phyloP scores from a whole-genome alignment of 164 flowering plant genomes.

The Santalum album region DNA sequence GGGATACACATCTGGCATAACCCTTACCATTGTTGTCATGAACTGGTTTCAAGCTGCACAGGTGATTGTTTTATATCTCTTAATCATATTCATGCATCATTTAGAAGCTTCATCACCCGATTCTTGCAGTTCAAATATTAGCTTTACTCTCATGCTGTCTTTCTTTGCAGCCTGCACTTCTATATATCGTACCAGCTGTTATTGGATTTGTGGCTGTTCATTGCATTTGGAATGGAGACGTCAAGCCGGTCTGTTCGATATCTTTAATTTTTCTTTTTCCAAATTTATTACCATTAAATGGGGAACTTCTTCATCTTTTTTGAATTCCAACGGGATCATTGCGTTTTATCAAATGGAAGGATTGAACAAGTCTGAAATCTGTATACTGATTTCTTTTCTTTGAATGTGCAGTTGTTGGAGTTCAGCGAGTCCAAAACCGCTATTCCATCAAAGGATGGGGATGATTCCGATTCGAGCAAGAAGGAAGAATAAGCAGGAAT shows the following conservation, averaged over 20 bases:
- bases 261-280: neutral
- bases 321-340: too few relatives aligned
- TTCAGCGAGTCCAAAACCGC: constrained; percentile 51
- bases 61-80: constrained; percentile 26
- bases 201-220: constrained; percentile 84
- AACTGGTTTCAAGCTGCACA: constrained; percentile 99
- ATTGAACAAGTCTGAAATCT: neutral
- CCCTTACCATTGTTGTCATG: constrained; percentile 83
- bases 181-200: constrained; percentile 90
- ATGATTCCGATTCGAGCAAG: constrained; percentile 33
- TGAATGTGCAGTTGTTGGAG: constrained; percentile 47
- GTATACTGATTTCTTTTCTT: neutral
- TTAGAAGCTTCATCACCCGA: neutral
- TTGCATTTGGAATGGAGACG: constrained; percentile 84
- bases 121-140: too few relatives aligned
- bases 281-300: too few relatives aligned
- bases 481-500: constrained; percentile 34
- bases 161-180: constrained; percentile 77
- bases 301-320: neutral
- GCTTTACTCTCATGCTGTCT: constrained; percentile 1
- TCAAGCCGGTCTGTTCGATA: constrained; percentile 62
- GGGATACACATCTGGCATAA: constrained; percentile 70
- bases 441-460: constrained; percentile 24
- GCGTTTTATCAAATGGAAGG: neutral
- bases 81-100: neutral